phyloP scores from a whole-genome alignment of 257 asterid species.

The Mentha longifolia region DNA sequence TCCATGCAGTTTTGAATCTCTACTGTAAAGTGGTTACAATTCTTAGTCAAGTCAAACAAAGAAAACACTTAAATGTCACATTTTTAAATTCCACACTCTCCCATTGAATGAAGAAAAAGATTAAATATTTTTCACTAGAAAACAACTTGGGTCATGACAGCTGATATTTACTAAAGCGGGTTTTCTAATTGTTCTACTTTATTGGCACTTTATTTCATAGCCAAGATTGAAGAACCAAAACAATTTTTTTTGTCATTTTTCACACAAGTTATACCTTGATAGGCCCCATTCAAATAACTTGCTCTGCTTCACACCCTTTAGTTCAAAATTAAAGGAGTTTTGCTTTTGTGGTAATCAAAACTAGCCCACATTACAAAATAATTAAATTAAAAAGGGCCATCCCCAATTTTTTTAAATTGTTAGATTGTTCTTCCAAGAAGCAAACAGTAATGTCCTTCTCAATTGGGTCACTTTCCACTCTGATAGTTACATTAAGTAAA shows the following conservation, averaged over 20 bases:
- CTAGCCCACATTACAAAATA: slow-evolving; percentile 6
- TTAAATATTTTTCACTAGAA: slow-evolving; percentile 14
- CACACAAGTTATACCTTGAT: slow-evolving; percentile 35
- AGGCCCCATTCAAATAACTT: slow-evolving; percentile 32
- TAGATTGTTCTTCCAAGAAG: slow-evolving; percentile 32
- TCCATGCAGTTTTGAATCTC: not conserved
- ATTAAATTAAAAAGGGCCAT: slow-evolving; percentile 9
- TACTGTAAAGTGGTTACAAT: slow-evolving; percentile 12
- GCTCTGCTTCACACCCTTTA: not conserved
- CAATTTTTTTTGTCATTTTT: slow-evolving; percentile 32
- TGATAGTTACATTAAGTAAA: slow-evolving; percentile 58
- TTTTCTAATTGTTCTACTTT: slow-evolving; percentile 32
- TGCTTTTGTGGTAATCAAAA: slow-evolving; percentile 24
- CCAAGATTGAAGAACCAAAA: slow-evolving; percentile 32
- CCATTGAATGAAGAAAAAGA: slow-evolving; percentile 15
- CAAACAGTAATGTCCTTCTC: slow-evolving; percentile 71
- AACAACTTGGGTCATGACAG: slow-evolving; percentile 22
- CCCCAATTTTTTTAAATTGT: slow-evolving; percentile 23
- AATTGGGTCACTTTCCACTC: slow-evolving; percentile 72
- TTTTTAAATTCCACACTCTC: not conserved
- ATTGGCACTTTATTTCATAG: slow-evolving; percentile 33
- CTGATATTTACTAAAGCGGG: slow-evolving; percentile 34
- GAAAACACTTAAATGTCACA: slow-evolving; percentile 25
- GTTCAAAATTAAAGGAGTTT: slow-evolving; percentile 21
- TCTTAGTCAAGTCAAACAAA: slow-evolving; percentile 31